Conservation (phyloP, 768 basidiomycete genomes). For the Sarcomyxa edulis region DNA sequence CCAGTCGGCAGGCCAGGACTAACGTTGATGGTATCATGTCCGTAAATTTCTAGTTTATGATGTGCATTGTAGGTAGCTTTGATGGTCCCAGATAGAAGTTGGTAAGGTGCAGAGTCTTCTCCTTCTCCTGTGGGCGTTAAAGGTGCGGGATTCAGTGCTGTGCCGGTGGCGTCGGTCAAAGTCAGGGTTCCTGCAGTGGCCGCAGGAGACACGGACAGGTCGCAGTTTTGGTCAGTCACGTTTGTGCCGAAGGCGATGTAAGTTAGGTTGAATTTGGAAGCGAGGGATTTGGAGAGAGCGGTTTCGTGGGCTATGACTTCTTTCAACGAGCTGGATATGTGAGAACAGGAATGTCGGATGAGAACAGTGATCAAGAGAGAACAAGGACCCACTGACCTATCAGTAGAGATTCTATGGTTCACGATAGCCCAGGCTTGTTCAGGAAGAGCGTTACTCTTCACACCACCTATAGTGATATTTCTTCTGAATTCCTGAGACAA, state of each 20-base stretch:
- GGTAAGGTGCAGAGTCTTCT: slow-evolving; percentile 41
- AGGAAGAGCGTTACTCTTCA: slow-evolving; percentile 77
- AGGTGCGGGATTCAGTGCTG: slow-evolving; percentile 62
- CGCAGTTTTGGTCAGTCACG: too few relatives aligned
- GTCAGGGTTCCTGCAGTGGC: slow-evolving; percentile 39
- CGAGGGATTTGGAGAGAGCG: slow-evolving; percentile 39
- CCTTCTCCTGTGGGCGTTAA: slow-evolving; percentile 45
- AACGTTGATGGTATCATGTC: slow-evolving; percentile 32
- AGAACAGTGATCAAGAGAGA: too few relatives aligned
- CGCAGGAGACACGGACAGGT: slow-evolving; percentile 24
- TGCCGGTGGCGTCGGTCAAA: slow-evolving; percentile 44
- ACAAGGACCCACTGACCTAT: too few relatives aligned
- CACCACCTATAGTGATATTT: slow-evolving; percentile 59
- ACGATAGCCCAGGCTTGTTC: slow-evolving; percentile 66
- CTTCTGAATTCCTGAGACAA: too few relatives aligned
- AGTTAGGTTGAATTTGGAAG: slow-evolving; percentile 49
- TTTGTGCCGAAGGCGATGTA: slow-evolving; percentile 50
- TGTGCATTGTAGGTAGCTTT: slow-evolving; percentile 55
- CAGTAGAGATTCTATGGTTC: slow-evolving; percentile 66
- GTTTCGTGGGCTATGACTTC: slow-evolving; percentile 41
- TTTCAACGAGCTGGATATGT: slow-evolving; percentile 39
- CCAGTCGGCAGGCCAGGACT: slow-evolving; percentile 55
- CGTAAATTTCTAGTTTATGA: slow-evolving; percentile 25
- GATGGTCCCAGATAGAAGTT: slow-evolving; percentile 58
- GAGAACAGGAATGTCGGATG: too few relatives aligned